Evolutionary conservation across 179 eudicot genomes (phyloP).

Genomic region (Spinacia oleracea): DNA sequence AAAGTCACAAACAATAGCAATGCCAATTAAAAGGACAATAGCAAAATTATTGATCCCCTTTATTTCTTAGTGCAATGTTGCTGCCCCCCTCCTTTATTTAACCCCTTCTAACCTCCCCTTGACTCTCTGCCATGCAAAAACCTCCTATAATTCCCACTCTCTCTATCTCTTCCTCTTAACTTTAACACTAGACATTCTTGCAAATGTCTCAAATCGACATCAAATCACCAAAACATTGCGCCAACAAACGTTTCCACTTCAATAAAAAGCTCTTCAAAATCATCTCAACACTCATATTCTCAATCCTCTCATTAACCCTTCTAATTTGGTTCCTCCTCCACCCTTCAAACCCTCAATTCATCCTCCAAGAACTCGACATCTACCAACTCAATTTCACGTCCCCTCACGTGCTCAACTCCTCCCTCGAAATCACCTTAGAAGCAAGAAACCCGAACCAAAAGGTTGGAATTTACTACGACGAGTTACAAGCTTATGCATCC

Average conservation of each 20-base stretch:
- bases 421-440: slow-evolving; percentile 68
- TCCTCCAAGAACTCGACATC: slow-evolving; percentile 58
- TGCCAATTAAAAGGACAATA: slow-evolving; percentile 36
- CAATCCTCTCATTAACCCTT: slow-evolving; percentile 59
- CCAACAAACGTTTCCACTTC: slow-evolving; percentile 50
- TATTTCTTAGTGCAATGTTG: slow-evolving; percentile 12
- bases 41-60: slow-evolving; percentile 54
- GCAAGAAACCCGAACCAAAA: slow-evolving; percentile 73
- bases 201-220: slow-evolving; percentile 66
- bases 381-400: slow-evolving; percentile 71
- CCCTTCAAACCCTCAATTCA: slow-evolving; percentile 78
- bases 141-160: background rate
- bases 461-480: slow-evolving; percentile 79
- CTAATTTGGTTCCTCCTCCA: slow-evolving; percentile 74
- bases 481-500: slow-evolving; percentile 57
- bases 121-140: slow-evolving; percentile 21
- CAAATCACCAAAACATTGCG: slow-evolving; percentile 90
- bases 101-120: background rate
- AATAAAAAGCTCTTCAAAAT: slow-evolving; percentile 62
- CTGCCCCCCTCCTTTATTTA: slow-evolving; percentile 26
- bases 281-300: slow-evolving; percentile 49
- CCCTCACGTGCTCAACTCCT: slow-evolving; percentile 66
- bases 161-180: background rate
- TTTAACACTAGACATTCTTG: background rate
- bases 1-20: slow-evolving; percentile 25